A percentile compares a stretch with the other conserved stretches of the same genome.
These are phyloP conservation scores for Myxozyma monticola DNA, from an alignment of 805 yeast species.

Conservation along the genomic window DNA sequence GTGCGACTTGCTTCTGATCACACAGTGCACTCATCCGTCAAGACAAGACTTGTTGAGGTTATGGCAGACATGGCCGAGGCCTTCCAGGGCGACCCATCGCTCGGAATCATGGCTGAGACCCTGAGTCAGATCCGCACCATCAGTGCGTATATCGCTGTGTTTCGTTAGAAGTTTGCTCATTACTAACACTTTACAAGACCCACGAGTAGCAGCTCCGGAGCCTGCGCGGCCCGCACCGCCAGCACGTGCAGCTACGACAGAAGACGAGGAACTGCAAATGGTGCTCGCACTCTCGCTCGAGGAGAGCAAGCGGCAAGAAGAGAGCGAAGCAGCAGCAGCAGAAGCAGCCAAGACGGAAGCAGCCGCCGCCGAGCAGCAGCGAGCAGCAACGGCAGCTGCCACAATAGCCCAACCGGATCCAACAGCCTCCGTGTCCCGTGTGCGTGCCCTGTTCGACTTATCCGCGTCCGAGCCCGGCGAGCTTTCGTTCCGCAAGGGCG, in stretches of 20 bases:
- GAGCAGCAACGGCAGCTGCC: background rate
- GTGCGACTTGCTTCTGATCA: slow-evolving; percentile 53
- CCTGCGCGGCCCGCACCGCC: slow-evolving; percentile 52
- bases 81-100: slow-evolving; percentile 72
- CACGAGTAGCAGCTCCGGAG: slow-evolving; percentile 48
- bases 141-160: slow-evolving; percentile 28
- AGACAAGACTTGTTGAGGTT: slow-evolving; percentile 62
- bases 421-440: slow-evolving; percentile 54
- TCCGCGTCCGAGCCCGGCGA: slow-evolving; percentile 81
- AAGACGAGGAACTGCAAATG: slow-evolving; percentile 77
- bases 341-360: slow-evolving; percentile 11
- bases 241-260: slow-evolving; percentile 39
- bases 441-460: slow-evolving; percentile 82
- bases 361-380: slow-evolving; percentile 10
- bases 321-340: slow-evolving; percentile 3
- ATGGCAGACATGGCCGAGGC: slow-evolving; percentile 64
- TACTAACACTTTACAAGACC: slow-evolving; percentile 31
- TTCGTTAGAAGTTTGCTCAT: background rate
- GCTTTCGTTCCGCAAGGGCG: slow-evolving; percentile 82
- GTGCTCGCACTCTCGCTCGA: slow-evolving; percentile 72
- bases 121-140: slow-evolving; percentile 49
- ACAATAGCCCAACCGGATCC: slow-evolving; percentile 16
- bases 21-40: slow-evolving; percentile 65
- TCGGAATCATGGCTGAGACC: slow-evolving; percentile 67
- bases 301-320: slow-evolving; percentile 45